Conservation (phyloP, 163 green algal species). For the Scenedesmus sp. region DNA sequence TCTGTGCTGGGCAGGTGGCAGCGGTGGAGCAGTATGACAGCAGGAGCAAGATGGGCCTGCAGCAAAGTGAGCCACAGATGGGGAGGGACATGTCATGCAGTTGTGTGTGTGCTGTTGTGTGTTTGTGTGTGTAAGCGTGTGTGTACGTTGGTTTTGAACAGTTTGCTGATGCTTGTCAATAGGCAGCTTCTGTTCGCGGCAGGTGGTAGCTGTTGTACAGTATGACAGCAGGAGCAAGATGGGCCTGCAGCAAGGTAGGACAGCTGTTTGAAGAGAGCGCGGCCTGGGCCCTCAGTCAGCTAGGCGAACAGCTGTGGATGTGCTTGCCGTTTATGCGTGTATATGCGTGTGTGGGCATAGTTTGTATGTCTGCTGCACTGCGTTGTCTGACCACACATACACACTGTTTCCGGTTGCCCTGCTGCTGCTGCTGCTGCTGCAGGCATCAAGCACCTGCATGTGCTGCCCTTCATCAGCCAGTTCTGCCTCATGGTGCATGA, state of each 20-base stretch:
- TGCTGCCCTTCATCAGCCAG: constrained; percentile 48
- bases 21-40: constrained; percentile 46
- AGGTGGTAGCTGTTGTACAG: constrained; percentile 37
- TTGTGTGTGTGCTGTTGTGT: too few relatives aligned
- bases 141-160: too few relatives aligned
- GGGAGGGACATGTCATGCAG: not conserved
- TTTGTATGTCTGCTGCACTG: too few relatives aligned
- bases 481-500: constrained; percentile 45
- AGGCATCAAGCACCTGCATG: constrained; percentile 50
- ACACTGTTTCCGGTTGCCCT: too few relatives aligned
- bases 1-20: constrained; percentile 6
- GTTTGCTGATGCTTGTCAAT: too few relatives aligned
- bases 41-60: constrained; percentile 40
- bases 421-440: not conserved
- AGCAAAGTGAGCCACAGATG: constrained; percentile 40
- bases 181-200: not conserved
- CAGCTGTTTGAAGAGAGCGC: too few relatives aligned
- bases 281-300: too few relatives aligned
- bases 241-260: constrained; percentile 7
- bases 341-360: too few relatives aligned
- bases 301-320: too few relatives aligned
- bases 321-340: too few relatives aligned
- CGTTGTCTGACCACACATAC: too few relatives aligned
- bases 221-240: constrained; percentile 43
- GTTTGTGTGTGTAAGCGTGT: too few relatives aligned